Evolutionary conservation across 371 early-diverging fungal species (phyloP).

Genomic region (Mucor saturninus): DNA sequence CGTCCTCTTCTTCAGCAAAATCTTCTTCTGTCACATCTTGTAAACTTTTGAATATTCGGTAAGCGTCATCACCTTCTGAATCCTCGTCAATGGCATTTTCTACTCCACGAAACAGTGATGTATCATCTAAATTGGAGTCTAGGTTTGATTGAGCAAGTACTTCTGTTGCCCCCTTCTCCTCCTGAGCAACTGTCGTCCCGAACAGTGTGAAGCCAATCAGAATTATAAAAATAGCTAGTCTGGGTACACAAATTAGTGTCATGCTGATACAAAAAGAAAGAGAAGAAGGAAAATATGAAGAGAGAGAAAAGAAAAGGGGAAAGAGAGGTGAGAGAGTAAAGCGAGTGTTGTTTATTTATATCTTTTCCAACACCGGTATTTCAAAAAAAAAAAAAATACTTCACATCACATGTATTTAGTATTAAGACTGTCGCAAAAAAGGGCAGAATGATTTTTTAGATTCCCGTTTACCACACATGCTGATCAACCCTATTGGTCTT

Average conservation of each 20-base stretch:
- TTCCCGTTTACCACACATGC: too few species aligned
- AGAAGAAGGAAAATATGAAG: not conserved
- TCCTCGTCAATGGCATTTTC: constrained; percentile 18
- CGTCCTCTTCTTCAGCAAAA: constrained; percentile 6
- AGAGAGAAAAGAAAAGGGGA: not conserved
- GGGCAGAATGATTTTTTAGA: too few species aligned
- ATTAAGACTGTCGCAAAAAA: too few species aligned
- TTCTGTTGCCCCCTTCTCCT: not conserved
- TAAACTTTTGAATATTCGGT: constrained; percentile 25
- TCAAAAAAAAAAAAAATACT: not conserved
- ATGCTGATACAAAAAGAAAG: constrained; percentile 1
- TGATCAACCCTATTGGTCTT: too few species aligned
- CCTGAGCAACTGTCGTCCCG: not conserved
- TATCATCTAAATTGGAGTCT: constrained; percentile 15
- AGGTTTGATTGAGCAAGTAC: not conserved
- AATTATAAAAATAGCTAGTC: not conserved
- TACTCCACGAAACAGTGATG: constrained; percentile 19
- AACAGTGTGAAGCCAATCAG: not conserved
- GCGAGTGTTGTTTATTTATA: not conserved
- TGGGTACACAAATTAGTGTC: constrained; percentile 7
- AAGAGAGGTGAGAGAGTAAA: not conserved
- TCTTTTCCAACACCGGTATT: not conserved
- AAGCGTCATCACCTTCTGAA: constrained; percentile 17
- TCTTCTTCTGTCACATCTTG: constrained; percentile 20
- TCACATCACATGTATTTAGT: not conserved